A percentile compares a stretch with the other conserved stretches of the same genome.
Conservation (phyloP, 2,329 filamentous ascomycete species). For the Chrysoporthe cubensis region DNA sequence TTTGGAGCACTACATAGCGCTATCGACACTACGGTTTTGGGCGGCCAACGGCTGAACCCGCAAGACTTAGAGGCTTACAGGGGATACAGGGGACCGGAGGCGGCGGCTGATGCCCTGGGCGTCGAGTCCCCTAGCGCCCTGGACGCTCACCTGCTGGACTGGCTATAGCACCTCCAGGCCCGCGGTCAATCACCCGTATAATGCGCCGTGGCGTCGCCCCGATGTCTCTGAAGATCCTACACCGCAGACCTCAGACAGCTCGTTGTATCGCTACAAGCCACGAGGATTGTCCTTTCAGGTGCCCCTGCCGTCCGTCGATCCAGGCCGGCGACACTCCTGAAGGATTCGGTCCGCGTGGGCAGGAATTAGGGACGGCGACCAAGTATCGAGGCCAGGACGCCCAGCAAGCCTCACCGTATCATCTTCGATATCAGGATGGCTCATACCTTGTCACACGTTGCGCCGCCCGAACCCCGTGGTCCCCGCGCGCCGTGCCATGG, state of each 20-base stretch:
- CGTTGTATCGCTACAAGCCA: not conserved
- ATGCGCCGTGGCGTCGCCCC: too few relatives aligned
- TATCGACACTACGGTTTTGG: not conserved
- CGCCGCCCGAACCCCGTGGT: constrained; percentile 4
- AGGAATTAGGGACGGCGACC: constrained; percentile 1
- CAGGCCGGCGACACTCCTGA: not conserved
- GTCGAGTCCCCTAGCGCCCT: too few relatives aligned
- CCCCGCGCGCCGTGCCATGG: constrained; percentile 2
- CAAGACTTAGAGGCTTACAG: constrained; percentile 3
- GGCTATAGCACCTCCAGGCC: not conserved
- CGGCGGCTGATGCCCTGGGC: not conserved
- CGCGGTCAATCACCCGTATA: not conserved
- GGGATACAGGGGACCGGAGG: not conserved
- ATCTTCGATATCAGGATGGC: not conserved
- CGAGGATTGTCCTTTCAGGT: not conserved
- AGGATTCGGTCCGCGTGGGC: not conserved
- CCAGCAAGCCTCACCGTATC: constrained; percentile 16
- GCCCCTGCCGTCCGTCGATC: not conserved
- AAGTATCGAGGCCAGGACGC: constrained; percentile 4
- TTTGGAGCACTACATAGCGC: constrained; percentile 12
- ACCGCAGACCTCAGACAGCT: not conserved
- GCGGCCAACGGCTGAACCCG: constrained; percentile 22
- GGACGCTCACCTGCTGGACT: too few relatives aligned
- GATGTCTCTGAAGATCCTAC: not conserved
- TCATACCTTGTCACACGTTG: not conserved